These are phyloP conservation scores for Ambrosia hybrid DNA, from an alignment of 140 eudicot genomes.

Conservation along the genomic window DNA sequence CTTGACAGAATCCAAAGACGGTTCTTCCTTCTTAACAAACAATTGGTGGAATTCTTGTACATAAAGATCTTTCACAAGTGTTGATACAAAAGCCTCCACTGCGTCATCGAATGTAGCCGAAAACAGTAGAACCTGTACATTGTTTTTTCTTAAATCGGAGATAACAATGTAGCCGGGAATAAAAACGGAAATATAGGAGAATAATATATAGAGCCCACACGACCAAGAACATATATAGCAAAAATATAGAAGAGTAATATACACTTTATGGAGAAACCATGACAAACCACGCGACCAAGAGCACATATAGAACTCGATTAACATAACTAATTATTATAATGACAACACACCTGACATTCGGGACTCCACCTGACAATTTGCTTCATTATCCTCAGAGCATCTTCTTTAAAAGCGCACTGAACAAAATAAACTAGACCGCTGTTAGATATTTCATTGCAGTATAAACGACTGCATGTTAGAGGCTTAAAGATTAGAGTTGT, in stretches of 20 bases:
- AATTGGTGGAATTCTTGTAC: background rate
- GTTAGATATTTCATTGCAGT: too few relatives aligned
- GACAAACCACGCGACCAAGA: too few relatives aligned
- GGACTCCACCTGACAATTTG: background rate
- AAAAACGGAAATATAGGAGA: too few relatives aligned
- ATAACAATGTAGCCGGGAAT: too few relatives aligned
- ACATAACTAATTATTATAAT: too few relatives aligned
- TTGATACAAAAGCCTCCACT: constrained; percentile 10
- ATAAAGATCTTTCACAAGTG: background rate
- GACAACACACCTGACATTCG: background rate
- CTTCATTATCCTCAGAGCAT: constrained; percentile 8
- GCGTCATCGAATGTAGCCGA: constrained; percentile 21
- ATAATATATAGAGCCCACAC: too few relatives aligned
- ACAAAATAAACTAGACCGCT: background rate
- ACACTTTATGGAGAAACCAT: too few relatives aligned
- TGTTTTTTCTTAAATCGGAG: background rate
- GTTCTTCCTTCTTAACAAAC: background rate
- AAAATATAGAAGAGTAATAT: too few relatives aligned
- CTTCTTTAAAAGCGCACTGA: background rate
- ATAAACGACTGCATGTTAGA: too few relatives aligned
- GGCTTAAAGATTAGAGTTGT: too few relatives aligned
- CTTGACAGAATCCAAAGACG: background rate
- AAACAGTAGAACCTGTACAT: background rate
- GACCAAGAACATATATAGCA: too few relatives aligned
- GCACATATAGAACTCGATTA: too few relatives aligned